These are phyloP conservation scores for Carex kokanica DNA, from an alignment of 176 grass and related monocot genomes.

Conservation along the genomic window DNA sequence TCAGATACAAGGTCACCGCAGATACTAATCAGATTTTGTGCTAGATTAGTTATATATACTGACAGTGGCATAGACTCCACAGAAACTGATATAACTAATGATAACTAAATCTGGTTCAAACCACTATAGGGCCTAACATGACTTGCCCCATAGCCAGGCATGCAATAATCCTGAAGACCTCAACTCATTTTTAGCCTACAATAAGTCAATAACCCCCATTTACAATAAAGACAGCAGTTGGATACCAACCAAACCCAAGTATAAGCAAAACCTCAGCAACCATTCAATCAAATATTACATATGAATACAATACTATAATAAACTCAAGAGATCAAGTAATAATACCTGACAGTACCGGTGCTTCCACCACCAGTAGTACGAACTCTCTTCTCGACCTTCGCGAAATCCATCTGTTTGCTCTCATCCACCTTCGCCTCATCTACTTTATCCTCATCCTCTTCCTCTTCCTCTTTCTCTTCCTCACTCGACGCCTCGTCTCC, in stretches of 20 bases:
- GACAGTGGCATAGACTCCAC: not conserved
- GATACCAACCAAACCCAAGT: constrained; percentile 8
- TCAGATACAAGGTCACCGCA: not conserved
- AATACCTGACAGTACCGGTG: constrained; percentile 88
- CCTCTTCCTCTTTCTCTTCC: constrained; percentile 64
- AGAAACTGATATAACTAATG: not conserved
- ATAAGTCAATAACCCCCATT: not conserved
- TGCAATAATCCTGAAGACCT: not conserved
- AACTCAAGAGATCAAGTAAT: not conserved
- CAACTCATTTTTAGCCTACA: not conserved
- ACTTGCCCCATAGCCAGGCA: not conserved
- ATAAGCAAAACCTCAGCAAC: constrained; percentile 1
- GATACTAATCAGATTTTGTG: not conserved
- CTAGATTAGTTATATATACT: not conserved
- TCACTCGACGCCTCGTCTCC: constrained; percentile 52
- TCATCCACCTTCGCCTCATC: constrained; percentile 99
- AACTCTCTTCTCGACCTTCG: constrained; percentile 96
- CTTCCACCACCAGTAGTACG: constrained; percentile 95
- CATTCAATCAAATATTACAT: not conserved
- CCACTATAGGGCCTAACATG: not conserved
- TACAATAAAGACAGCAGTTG: not conserved
- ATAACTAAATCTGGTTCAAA: not conserved
- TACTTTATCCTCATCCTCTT: constrained; percentile 72
- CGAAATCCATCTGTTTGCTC: constrained; percentile 94
- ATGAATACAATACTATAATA: not conserved